Base-by-base conservation (phyloP, 2,329 filamentous ascomycete species). In the Cercospora berteroae region DNA sequence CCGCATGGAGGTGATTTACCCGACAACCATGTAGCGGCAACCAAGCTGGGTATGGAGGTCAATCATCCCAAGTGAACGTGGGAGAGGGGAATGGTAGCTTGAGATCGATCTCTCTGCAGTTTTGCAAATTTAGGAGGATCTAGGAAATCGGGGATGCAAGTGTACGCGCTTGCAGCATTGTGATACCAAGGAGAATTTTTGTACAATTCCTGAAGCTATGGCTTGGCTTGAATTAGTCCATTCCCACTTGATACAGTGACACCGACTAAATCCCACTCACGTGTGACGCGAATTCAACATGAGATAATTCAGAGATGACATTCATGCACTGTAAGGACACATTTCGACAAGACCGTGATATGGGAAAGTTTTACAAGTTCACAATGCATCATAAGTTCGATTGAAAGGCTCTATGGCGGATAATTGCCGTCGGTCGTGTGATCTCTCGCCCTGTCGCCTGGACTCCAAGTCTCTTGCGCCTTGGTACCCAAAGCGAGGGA, bases 401-500 rank as follows among this genome's bases (percentile, higher is more conserved):
- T 29, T 33, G 29, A 31, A n/a, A 31, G 23, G 13, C 13, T 57
- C 13, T 57, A 57, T 57, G 52, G 52, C 23, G 52, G 52, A 33
- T 29, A n/a, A 31, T n/a, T 57, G 29, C 29, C 29, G n/a, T 57
- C 52, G 52, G 63, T 39, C 23, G 50, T 56, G 36, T 71, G 68
- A 50, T 70, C 55, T 36, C 65, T 58, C 31, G 59, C 68, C 10
- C 67, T 66, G 69, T 87, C 85, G 64, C 78, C 80, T 27, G 77
- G 77, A 70, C 82, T 83, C 94, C 93, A 97, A 2, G 92, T 96
- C 61, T 93, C 90, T 77, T 96, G 91, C 78, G 94, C 91, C 76
- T 88, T 93, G 1, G 92, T 96, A 7, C 93, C 92, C 0, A 90
- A 89, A 18, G 90, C 86, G 67, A 96, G 81, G 88, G 69, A 68